A percentile compares a stretch with the other conserved stretches of the same genome.
Evolutionary conservation across 805 yeast genomes (phyloP).

Genomic region (Maudiozyma pseudohumilis): DNA sequence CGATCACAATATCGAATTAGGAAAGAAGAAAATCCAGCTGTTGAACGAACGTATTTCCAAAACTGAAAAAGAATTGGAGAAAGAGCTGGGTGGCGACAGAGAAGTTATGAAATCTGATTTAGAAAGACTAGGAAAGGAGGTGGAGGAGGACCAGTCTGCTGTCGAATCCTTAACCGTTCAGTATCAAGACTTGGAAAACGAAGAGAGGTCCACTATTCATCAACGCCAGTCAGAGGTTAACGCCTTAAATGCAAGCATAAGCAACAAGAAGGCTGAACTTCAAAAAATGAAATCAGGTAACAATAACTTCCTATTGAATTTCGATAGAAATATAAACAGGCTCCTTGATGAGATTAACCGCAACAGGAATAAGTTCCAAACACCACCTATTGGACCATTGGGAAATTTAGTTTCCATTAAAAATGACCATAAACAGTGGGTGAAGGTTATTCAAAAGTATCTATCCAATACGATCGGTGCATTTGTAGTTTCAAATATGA

Average conservation of each 20-base stretch:
- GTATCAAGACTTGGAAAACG: constrained; percentile 13
- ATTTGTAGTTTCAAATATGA: constrained; percentile 55
- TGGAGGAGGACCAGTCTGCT: constrained; percentile 7
- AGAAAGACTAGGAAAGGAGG: constrained; percentile 6
- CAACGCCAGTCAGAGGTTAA: constrained; percentile 10
- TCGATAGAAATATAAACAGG: constrained; percentile 37
- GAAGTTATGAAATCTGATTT: constrained; percentile 19
- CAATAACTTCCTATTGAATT: constrained; percentile 34
- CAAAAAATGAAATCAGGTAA: constrained; percentile 22
- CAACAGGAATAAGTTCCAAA: constrained; percentile 32
- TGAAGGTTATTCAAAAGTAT: constrained; percentile 46
- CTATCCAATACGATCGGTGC: constrained; percentile 44
- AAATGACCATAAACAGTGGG: constrained; percentile 44
- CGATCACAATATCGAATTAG: constrained; percentile 11
- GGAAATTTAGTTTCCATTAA: constrained; percentile 54
- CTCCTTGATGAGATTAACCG: constrained; percentile 35
- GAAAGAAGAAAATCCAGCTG: constrained; percentile 14
- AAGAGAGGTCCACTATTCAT: constrained; percentile 8
- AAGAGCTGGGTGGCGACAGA: constrained; percentile 27
- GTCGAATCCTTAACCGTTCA: constrained; percentile 5
- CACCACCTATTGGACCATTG: constrained; percentile 69
- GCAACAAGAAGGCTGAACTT: constrained; percentile 16
- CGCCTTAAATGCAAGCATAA: constrained; percentile 10
- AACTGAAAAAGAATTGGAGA: constrained; percentile 19
- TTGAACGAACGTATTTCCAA: constrained; percentile 17